A percentile compares a stretch with the other conserved stretches of the same genome.
phyloP scores from a whole-genome alignment of 495 filamentous ascomycete species.

The Neurospora sp. region DNA sequence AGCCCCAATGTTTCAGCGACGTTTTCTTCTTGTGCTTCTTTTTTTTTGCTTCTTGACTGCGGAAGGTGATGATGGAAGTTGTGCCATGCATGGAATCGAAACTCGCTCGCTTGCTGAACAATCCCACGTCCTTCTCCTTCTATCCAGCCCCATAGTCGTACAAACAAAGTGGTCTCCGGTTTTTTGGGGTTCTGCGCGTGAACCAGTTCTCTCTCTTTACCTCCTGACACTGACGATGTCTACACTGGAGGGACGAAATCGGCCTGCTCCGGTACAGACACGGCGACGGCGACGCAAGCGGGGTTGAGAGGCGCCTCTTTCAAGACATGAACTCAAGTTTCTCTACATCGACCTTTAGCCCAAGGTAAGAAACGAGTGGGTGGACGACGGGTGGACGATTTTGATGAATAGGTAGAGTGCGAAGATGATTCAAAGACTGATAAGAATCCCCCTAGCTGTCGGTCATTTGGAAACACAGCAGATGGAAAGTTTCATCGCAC shows the following conservation, averaged over 20 bases:
- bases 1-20: slow-evolving; percentile 16
- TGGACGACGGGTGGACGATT: not conserved
- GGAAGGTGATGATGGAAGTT: not conserved
- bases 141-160: not conserved
- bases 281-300: too few relatives aligned
- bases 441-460: not conserved
- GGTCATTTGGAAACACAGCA: not conserved
- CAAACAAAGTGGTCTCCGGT: not conserved
- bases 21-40: not conserved
- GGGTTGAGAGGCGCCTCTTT: not conserved
- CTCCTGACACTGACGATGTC: too few relatives aligned
- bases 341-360: slow-evolving; percentile 30
- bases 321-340: slow-evolving; percentile 19
- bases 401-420: slow-evolving; percentile 2
- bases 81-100: not conserved
- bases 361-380: slow-evolving; percentile 16
- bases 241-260: too few relatives aligned
- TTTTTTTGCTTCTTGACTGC: not conserved
- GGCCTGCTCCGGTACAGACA: too few relatives aligned
- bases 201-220: not conserved
- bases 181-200: not conserved
- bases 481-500: not conserved
- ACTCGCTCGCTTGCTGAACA: not conserved
- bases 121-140: not conserved
- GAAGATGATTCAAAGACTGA: not conserved